Base-by-base conservation (phyloP, 2,329 filamentous ascomycete species). In the Colletotrichum somersetense region DNA sequence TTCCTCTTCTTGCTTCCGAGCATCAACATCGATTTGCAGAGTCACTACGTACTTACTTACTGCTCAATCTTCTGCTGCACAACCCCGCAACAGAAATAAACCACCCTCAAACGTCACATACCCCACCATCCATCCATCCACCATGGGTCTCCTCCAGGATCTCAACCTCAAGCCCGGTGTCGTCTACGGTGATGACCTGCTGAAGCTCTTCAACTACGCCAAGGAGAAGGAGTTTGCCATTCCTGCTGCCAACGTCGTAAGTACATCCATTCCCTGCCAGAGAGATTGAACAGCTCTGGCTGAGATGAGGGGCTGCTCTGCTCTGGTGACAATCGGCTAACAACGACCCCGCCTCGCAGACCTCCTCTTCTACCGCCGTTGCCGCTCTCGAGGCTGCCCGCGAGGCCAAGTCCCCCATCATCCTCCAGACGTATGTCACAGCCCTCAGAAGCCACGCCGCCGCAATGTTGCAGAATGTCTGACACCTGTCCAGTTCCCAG, bases 351-450 rank as follows among this genome's bases (percentile, higher is more conserved):
- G 57, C 67, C 46, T 71, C 33, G 18, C 62, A 74, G 73, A 97
- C 94, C 76, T 95, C 93, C 55, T 95, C 92, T 73, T 96, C 93
- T 74, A 94, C 92, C 74, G 92, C 91, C 75, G 92, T 98, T 76
- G 91, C 94, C 78, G 86, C 94, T 67, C 94, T 99, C 78, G 96
- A 99, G 89, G 96, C 96, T 82, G 96, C 96, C 78, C 92, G 94
- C 79, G 95, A 98, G 84, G 88, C 91, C 82, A 97, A 97, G 84
- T 89, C 93, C 74, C 96, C 96, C 78, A 92, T 98, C 85, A 93
- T 98, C 85, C 91, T 98, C 77, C 96, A 98, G 87, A 89, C 93
- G 79, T 74, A 44, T n/a, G 73, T 73, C 23, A 11, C 26, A 5
- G 26, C n/a, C 38, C 38, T 33, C 20, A 5, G 23, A 35, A 26